Evolutionary conservation across 2,329 filamentous ascomycete genomes (phyloP).

Genomic region (Penicillium sp.): DNA sequence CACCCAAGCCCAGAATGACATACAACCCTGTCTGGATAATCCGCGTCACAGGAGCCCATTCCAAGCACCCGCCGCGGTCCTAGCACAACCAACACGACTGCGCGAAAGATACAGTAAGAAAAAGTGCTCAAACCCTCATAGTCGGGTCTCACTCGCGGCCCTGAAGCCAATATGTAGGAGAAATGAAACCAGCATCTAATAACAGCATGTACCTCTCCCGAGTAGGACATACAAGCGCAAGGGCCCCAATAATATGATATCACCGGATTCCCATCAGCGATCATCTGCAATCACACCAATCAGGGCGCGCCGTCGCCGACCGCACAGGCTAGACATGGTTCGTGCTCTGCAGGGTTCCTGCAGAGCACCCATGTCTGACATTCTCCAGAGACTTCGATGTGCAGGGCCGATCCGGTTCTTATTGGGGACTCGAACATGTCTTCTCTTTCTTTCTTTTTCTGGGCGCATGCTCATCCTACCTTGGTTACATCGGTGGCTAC

Average conservation of each 20-base stretch:
- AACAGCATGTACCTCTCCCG: background rate
- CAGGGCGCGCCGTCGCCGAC: background rate
- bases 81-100: background rate
- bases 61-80: background rate
- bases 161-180: background rate
- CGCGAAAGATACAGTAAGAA: background rate
- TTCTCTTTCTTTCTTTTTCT: background rate
- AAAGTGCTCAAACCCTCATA: background rate
- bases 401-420: conserved; percentile 2
- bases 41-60: background rate
- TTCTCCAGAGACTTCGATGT: conserved; percentile 5
- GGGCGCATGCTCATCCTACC: background rate
- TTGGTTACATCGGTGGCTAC: background rate
- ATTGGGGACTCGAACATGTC: background rate
- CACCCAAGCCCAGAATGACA: background rate
- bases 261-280: background rate
- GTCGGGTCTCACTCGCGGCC: background rate
- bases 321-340: background rate
- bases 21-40: background rate
- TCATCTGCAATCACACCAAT: background rate
- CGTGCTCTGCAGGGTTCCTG: conserved; percentile 6
- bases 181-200: conserved; percentile 1
- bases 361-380: conserved; percentile 7
- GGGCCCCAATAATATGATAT: conserved; percentile 8
- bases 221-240: conserved; percentile 2